These are phyloP conservation scores for Trichoderma brevicompactum DNA, from an alignment of 2,329 filamentous ascomycete species.

Conservation along the genomic window DNA sequence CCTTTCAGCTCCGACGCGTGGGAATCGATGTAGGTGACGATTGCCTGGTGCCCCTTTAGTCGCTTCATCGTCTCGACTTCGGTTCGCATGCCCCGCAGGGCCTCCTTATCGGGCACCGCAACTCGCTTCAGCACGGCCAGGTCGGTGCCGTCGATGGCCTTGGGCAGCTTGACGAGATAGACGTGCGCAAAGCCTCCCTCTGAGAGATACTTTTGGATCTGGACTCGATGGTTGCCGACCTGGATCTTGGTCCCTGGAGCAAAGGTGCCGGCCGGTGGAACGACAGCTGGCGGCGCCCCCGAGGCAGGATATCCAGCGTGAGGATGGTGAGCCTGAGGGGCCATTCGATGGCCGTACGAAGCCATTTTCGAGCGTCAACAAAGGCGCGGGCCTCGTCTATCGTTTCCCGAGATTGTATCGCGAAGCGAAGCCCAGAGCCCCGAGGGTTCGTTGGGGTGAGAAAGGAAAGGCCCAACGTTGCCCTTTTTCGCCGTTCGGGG, in stretches of 20 bases:
- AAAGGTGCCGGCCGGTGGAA: constrained; percentile 81
- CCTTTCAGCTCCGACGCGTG: constrained; percentile 92
- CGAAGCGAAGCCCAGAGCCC: constrained; percentile 21
- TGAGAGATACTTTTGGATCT: constrained; percentile 96
- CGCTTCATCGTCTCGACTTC: constrained; percentile 99
- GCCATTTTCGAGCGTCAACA: constrained; percentile 38
- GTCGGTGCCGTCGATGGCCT: constrained; percentile 76
- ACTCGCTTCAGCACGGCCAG: constrained; percentile 90
- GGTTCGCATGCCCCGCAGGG: constrained; percentile 92
- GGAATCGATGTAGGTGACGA: constrained; percentile 98
- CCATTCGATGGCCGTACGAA: constrained; percentile 44
- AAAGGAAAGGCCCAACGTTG: constrained; percentile 1
- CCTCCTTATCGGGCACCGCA: constrained; percentile 93
- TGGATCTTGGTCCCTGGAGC: constrained; percentile 94
- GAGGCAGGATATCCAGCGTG: constrained; percentile 52
- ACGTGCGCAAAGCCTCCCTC: constrained; percentile 98
- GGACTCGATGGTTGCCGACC: constrained; percentile 87
- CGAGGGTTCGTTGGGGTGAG: background rate
- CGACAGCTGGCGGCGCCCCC: constrained; percentile 44
- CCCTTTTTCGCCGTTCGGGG: constrained; percentile 8
- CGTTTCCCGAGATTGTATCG: constrained; percentile 15
- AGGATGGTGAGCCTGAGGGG: constrained; percentile 43
- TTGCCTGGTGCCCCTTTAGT: constrained; percentile 92
- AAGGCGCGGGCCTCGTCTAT: background rate
- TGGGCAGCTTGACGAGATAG: constrained; percentile 87